Percentiles rank a stretch among this genome's conserved stretches.
Conservation (phyloP, 306 rosid species). For the Sindora glabra region DNA sequence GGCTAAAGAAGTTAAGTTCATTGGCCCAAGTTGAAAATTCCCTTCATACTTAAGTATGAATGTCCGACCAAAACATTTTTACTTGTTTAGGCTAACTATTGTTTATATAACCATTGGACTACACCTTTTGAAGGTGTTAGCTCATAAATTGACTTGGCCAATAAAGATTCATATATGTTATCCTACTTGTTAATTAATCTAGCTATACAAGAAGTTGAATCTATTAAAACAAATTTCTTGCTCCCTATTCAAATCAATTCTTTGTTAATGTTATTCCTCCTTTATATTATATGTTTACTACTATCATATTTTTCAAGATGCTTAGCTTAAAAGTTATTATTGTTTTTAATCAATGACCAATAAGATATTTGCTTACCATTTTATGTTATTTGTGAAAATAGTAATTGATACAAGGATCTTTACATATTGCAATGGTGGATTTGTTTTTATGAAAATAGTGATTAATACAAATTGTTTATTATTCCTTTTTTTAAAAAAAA, state of each 20-base stretch:
- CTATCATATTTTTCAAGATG: not conserved
- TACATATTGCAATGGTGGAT: too few relatives aligned
- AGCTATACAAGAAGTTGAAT: not conserved
- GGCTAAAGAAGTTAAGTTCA: slow-evolving; percentile 88
- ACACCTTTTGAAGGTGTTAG: not conserved
- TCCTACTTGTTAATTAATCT: not conserved
- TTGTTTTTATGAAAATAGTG: not conserved
- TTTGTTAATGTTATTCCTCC: too few relatives aligned
- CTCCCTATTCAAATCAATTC: too few relatives aligned
- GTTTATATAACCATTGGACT: not conserved
- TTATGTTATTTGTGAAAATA: not conserved
- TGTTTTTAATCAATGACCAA: not conserved
- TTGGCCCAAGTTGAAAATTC: slow-evolving; percentile 74
- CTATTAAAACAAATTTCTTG: not conserved
- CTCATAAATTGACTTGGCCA: not conserved
- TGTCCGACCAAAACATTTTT: slow-evolving; percentile 2
- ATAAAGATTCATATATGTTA: not conserved
- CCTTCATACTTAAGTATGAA: slow-evolving; percentile 69
- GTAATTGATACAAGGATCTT: too few relatives aligned
- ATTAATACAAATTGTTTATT: not conserved
- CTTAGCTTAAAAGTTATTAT: not conserved
- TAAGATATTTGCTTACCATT: not conserved
- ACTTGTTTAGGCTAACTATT: not conserved
- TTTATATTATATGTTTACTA: not conserved
- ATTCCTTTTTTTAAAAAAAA: not conserved